Evolutionary conservation across 352 stramenopile species (phyloP), one percentile per base, ranked within the genome.

Genomic region (Peronospora farinosa): DNA sequence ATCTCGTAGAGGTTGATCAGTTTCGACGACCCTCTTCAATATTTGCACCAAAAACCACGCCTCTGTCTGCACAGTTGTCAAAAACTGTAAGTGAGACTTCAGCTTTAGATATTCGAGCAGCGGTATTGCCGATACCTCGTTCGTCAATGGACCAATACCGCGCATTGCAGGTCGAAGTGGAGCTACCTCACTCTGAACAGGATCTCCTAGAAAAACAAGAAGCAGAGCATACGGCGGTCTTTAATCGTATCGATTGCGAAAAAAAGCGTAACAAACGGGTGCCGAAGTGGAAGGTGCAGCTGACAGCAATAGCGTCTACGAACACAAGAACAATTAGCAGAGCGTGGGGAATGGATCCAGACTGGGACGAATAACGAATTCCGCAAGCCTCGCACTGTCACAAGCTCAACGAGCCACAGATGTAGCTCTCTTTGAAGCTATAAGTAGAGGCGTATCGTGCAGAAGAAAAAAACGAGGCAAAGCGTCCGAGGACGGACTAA

Each of bases 1-100:
- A 75, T 25, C 59, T 88, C 3, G 58, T 77, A 11, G 68, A 86
- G 28, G 60, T 88, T 33, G 72, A 86, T 21, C 63, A 78, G 10
- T 73, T 72, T 30, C 71, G 71, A 37, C 73, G 73, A 12, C 50
- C 51, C 6, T 54, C 51, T 0, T 51, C 58, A 7, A 23, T 37
- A 16, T 40, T 27, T 15, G 54, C 57, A 32, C 13, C 16, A 27
- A 41, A 46, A 17, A 25, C 17, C 2, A 19, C 44, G 4, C 47
- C 58, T 31, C 38, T 60, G 10, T 61, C 56, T 12, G n/a, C n/a
- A 21, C 7, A 41, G 1, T 35, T 48, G 23, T 50, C 54, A 7
- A 57, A 58, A 1, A 46, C 56, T 31, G 50, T 60, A 7, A 73
- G 53, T n/a, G 41, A 25, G 19, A 67, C 35, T 15, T 47, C 38